Evolutionary conservation across 208 protist genomes (phyloP), one percentile per base, ranked within the genome.

Genomic region (Leptomonas seymouri): DNA sequence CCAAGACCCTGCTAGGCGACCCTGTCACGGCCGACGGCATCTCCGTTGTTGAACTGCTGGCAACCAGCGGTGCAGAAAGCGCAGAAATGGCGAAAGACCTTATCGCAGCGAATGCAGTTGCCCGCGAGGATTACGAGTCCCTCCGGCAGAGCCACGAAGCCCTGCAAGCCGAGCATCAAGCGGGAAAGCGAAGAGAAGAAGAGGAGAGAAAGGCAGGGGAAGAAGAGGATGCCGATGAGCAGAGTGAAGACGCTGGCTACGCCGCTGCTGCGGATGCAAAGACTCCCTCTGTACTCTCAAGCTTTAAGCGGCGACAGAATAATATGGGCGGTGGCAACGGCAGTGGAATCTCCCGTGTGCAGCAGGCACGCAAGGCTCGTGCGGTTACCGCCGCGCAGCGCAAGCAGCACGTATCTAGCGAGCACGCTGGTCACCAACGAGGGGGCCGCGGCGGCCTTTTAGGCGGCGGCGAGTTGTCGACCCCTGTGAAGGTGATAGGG

Each of bases 321-420:
- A 57, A 44, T 21, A 44, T 44, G 18, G n/a, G 11, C 31, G 58
- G 67, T n/a, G 49, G 30, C 18, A 27, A 6, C 39, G 31, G n/a
- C 21, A n/a, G 41, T 12, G 67, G 72, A 11, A 59, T 67, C 25
- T 85, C 80, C 3, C 69, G 82, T 27, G 70, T 84, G 36, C 82
- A 91, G 68, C 79, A 85, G 44, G 76, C 85, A 23, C 74, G 85
- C 2, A 83, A 81, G 31, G 78, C 82, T 20, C 61, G 73, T 34
- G 76, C 85, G 39, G 51, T 25, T 9, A 69, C 58, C 1, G 63
- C 69, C 6, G 55, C 59, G 42, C 68, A 59, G 23, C 64, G 71
- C 31, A 51, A 72, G 14, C 71, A 53, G 62, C 66, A 74, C 4
- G 23, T 18, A 23, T 44, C 48, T 11, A 42, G 34, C 3, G 31